Base-by-base conservation (phyloP, 1,284 basidiomycete species). In the Cryptococcus sp. region DNA sequence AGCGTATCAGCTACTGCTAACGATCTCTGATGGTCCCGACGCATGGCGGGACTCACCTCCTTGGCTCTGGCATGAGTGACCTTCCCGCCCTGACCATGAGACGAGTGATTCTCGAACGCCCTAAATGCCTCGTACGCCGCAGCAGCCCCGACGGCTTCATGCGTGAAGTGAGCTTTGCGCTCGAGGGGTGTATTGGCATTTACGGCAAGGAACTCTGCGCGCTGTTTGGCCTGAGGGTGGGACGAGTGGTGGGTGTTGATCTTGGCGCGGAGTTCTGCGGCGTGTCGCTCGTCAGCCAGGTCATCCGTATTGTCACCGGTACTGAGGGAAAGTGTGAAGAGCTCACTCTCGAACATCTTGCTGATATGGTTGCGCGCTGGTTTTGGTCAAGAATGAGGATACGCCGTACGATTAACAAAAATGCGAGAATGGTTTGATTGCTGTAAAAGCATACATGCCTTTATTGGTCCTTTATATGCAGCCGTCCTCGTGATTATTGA, bases 121-220 rank as follows among this genome's bases (percentile, higher is more conserved):
- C 68, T 65, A 62, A 68, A 67, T 15, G 70, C 69, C 55, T 73
- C 68, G 53, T 66, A 70, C 3, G 70, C 71, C 0, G 70, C 71
- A 2, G 70, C 71, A 10, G 68, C 70, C 19, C 70, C 71, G 42
- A 73, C 70, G 30, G 65, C 60, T 13, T 70, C 70, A 38, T 64
- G 55, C 1, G 71, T 70, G 60, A 69, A 73, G 49, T 73, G 70
- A 1, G 67, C 63, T 53, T 73, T 73, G 46, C 60, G 58, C 60
- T 73, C 71, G 30, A 73, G 59, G 8, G 69, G 68, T 2, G 70
- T 71, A 15, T 59, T 52, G 23, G 58, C 54, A 11, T 55, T 63
- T 52, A 70, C 50, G 20, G 66, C 60, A 45, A 73, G 65, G 51
- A 73, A 70, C 43, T 71, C 71, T 47, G 66, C 66, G 46, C 71